Base-by-base conservation (phyloP, 2,329 filamentous ascomycete genomes). In the Monosporascus sp. region DNA sequence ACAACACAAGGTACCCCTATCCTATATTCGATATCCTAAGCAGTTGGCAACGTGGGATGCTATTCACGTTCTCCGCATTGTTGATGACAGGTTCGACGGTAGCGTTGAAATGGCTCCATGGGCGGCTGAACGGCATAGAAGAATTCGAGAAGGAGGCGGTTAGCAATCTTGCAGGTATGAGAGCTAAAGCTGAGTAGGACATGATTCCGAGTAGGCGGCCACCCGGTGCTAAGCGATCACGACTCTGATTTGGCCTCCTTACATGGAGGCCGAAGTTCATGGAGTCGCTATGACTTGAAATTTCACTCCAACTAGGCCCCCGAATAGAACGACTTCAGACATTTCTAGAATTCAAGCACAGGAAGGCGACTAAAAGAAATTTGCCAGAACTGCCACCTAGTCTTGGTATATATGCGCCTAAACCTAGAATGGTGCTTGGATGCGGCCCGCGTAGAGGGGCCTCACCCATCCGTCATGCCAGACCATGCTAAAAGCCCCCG, bases 1-100 rank as follows among this genome's bases (percentile, higher is more conserved):
- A 15, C 35, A 25, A 9, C 38, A 46, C 43, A 50, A 88, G 85
- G 76, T 95, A 96, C 61, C 90, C 91, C 0, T 96, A 97, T 68
- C 91, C 92, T 1, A 79, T 96, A 25, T 93, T 97, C 58, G 84
- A 77, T 8, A 67, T 88, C 45, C 72, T 95, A 43, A 78, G 76
- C 48, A 87, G 83, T 0, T 66, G 73, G 48, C 85, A 90, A 64
- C 81, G 92, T 20, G 73, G 84, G 8, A 71, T 81, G 0, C 74
- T 96, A 9, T 96, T 95, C 60, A 77, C 76, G 1, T 72, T 81
- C 18, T 88, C 88, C 43, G 90, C 89, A 1, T 64, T 79, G 1
- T 70, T 89, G 17, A 92, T 95, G 83, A 85, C 88, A 2, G 67
- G 75, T 3, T 90, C 84, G 58, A 92, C 89, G 0, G 72, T 82